A percentile compares a stretch with the other conserved stretches of the same genome.
phyloP scores from a whole-genome alignment of 257 asterid species.

The Solanum arcanum region DNA sequence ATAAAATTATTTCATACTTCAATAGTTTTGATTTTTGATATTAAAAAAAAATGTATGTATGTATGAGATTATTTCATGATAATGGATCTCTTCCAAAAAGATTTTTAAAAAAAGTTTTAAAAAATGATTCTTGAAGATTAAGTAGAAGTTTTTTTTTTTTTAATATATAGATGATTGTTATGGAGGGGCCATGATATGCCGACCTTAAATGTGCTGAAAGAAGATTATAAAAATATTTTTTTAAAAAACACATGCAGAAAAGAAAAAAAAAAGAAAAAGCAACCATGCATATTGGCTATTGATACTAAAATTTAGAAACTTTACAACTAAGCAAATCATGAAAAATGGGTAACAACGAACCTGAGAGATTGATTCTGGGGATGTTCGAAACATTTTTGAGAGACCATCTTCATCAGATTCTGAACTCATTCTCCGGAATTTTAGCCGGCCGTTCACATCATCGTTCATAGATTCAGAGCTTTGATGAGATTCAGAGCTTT shows the following conservation, averaged over 20 bases:
- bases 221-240: too few relatives aligned
- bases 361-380: not conserved
- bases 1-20: too few relatives aligned
- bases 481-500: not conserved
- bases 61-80: not conserved
- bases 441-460: not conserved
- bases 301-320: not conserved
- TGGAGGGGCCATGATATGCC: not conserved
- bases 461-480: not conserved
- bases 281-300: not conserved
- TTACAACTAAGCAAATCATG: not conserved
- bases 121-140: too few relatives aligned
- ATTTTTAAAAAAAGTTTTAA: too few relatives aligned
- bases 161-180: not conserved
- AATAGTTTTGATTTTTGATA: too few relatives aligned
- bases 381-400: not conserved
- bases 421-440: not conserved
- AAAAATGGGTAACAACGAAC: not conserved
- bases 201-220: not conserved
- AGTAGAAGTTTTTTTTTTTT: not conserved
- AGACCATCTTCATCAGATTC: not conserved
- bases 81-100: too few relatives aligned
- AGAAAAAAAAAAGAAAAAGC: not conserved
- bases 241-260: not conserved
- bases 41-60: too few relatives aligned